Percentiles rank a stretch among this genome's conserved stretches.
These are phyloP conservation scores for Chlamydomonas incerta DNA, from an alignment of 139 green algal genomes.

Conservation along the genomic window DNA sequence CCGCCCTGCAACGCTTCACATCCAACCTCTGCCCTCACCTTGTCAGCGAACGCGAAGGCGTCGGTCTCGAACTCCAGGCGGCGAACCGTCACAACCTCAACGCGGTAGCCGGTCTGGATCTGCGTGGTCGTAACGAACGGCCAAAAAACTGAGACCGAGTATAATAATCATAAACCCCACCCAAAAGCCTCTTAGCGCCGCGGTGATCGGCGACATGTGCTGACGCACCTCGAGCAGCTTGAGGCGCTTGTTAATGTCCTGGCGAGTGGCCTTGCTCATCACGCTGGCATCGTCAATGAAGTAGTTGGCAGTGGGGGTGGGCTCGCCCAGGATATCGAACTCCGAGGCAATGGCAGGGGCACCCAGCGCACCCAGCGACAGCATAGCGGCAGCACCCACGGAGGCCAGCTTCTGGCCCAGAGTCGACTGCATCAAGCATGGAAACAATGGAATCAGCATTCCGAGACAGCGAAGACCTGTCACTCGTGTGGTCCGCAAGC, in stretches of 20 bases:
- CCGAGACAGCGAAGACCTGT: neutral
- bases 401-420: slow-evolving; percentile 45
- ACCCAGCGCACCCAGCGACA: slow-evolving; percentile 38
- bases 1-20: too few species aligned
- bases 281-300: slow-evolving; percentile 92
- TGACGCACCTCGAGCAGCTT: slow-evolving; percentile 81
- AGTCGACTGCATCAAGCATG: slow-evolving; percentile 5
- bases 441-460: neutral
- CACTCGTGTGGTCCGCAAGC: neutral
- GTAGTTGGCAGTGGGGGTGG: slow-evolving; percentile 77
- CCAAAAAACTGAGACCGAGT: too few species aligned
- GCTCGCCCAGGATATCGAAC: slow-evolving; percentile 90
- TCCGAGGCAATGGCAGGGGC: slow-evolving; percentile 63
- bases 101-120: slow-evolving; percentile 84
- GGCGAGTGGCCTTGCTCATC: slow-evolving; percentile 83
- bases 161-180: too few species aligned
- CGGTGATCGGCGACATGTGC: too few species aligned
- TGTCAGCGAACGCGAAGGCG: slow-evolving; percentile 95
- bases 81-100: slow-evolving; percentile 94
- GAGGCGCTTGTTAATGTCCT: slow-evolving; percentile 80
- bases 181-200: too few species aligned
- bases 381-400: slow-evolving; percentile 48
- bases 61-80: slow-evolving; percentile 97
- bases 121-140: slow-evolving; percentile 20
- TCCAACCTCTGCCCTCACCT: slow-evolving; percentile 66